Evolutionary conservation across 257 asterid genomes (phyloP).

Genomic region (Ocimum tenuiflorum): DNA sequence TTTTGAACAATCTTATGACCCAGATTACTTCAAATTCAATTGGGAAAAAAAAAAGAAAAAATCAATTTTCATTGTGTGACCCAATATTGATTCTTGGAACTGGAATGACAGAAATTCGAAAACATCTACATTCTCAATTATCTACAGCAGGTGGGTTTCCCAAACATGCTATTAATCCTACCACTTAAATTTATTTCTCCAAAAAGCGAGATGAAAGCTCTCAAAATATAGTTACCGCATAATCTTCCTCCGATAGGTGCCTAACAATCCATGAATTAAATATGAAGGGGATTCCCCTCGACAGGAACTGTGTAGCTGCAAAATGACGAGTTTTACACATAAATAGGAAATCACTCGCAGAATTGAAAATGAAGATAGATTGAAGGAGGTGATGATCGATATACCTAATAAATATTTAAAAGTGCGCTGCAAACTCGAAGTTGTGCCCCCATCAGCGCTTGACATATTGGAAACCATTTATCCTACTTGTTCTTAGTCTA

Average conservation of each 20-base stretch:
- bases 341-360: neutral
- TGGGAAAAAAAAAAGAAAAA: neutral
- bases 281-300: conserved; percentile 89
- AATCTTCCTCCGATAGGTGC: conserved; percentile 61
- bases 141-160: neutral
- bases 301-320: conserved; percentile 84
- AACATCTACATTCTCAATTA: neutral
- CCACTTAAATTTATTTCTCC: neutral
- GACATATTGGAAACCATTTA: conserved; percentile 25
- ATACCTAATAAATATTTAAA: conserved; percentile 74
- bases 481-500: no score
- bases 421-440: conserved; percentile 60
- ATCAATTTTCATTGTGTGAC: neutral
- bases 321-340: conserved; percentile 2
- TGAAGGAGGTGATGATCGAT: neutral
- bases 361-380: neutral
- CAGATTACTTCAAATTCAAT: neutral
- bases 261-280: conserved; percentile 93
- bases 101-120: neutral
- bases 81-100: neutral
- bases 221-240: conserved; percentile 50
- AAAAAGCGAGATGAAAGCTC: neutral
- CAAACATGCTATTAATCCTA: neutral
- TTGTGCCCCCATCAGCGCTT: conserved; percentile 29
- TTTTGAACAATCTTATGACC: neutral